Base-by-base conservation (phyloP, 106 monocot genomes). In the Triglochin maritima region DNA sequence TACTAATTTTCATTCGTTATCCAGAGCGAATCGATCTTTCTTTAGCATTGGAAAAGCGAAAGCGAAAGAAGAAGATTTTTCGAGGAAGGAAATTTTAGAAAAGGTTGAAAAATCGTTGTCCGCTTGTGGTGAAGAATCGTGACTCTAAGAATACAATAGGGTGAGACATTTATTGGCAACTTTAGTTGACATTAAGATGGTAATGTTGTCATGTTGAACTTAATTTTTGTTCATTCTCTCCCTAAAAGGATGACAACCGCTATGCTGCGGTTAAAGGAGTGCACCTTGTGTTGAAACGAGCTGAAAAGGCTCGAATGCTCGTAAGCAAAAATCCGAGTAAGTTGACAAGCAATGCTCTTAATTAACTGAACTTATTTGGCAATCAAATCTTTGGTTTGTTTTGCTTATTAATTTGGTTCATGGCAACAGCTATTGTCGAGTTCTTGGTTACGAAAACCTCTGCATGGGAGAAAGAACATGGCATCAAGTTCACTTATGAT, bases 261-360 rank as follows among this genome's bases (percentile, higher is more conserved):
- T 94, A 87, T 65, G 85, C 57, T 50, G 74, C 78, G 46, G 89
- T 84, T 48, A 87, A 72, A 79, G 94, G 94, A 44, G 78, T 84
- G 0, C 94, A 94, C 58, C 75, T 94, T 50, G 44, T 60, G 50
- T 44, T 74, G 29, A 74, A 74, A 44, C 58, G 67, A 29, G 74
- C 74, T 5, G 94, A 94, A 57, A 94, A 89, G 73, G 94, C 89
- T 17, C 89, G 94, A 52, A 67, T 72, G 29, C 15, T 77, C n/a
- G 86, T 84, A 17, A 82, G 60, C 87, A 94, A 94, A 72, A 76
- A 89, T 29, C 94, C 94, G 74, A 82, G 94, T 94, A 58, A 6
- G 67, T 9, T 9, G 5, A 4, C 9, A 62, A 50, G 4, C 62
- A 3, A 7, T 7, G 12, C 47, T 17, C 10, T 46, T n/a, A 13